phyloP scores from a whole-genome alignment of 1,284 basidiomycete genomes.

The Trichosporon ovoides region DNA sequence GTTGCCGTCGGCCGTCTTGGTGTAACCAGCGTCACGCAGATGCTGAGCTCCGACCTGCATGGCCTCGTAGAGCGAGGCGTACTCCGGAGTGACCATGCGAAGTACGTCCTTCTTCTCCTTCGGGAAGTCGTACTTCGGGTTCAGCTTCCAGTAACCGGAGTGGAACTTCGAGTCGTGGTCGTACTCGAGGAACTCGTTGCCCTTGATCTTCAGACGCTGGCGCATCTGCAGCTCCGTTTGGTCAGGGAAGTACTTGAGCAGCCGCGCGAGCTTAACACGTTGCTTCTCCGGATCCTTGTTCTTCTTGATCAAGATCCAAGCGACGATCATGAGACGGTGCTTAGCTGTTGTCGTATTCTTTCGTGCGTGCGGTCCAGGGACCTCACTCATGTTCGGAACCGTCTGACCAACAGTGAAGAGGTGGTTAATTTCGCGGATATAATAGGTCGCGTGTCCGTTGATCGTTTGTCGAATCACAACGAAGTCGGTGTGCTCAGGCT shows the following conservation, averaged over 20 bases:
- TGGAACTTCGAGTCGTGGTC: constrained; percentile 79
- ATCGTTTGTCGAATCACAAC: constrained; percentile 81
- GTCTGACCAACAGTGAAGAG: constrained; percentile 93
- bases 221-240: constrained; percentile 98
- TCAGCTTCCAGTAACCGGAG: constrained; percentile 94
- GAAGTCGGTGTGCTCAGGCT: constrained; percentile 83
- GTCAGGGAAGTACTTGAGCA: constrained; percentile 98
- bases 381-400: constrained; percentile 74
- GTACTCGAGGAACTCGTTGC: constrained; percentile 91
- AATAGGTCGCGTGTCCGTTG: constrained; percentile 87
- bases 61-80: constrained; percentile 87
- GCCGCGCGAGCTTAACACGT: constrained; percentile 81
- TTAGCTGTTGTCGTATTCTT: constrained; percentile 97
- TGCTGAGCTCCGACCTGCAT: constrained; percentile 98
- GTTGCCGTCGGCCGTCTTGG: constrained; percentile 57
- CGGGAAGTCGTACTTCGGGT: constrained; percentile 67
- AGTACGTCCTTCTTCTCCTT: constrained; percentile 75
- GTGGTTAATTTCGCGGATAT: constrained; percentile 87
- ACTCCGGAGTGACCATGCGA: constrained; percentile 88
- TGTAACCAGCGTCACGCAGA: constrained; percentile 86
- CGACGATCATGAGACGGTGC: constrained; percentile 86
- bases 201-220: constrained; percentile 72
- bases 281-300: constrained; percentile 61
- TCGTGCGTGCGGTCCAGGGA: constrained; percentile 93
- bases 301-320: constrained; percentile 86